Evolutionary conservation across 139 green algal genomes (phyloP), one percentile per base, ranked within the genome.

Genomic region (Chlorella ohadii): DNA sequence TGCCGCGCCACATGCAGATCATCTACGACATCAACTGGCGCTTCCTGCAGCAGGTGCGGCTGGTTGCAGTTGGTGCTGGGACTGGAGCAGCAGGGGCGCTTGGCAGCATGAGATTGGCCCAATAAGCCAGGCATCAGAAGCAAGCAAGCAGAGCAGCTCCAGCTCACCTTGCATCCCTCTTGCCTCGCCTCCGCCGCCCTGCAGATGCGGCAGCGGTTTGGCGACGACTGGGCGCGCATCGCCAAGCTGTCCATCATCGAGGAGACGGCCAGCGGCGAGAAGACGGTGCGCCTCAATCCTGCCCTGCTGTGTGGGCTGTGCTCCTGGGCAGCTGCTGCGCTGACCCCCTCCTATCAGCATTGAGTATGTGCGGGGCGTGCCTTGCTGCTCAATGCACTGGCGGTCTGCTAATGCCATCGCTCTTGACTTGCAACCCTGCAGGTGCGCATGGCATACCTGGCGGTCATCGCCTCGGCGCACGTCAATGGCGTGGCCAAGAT

Each of bases 11-110:
- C 93, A 99, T 99, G 96, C 88, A 99, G 91, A 99, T 99, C 87
- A 96, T 99, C 74, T 98, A 98, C 79, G 96, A 99, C 88, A 98
- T 99, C 92, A 98, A 99, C 93, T 98, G 95, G 93, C 93, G 97
- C 71, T 98, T 98, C 91, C 91, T 99, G 89, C 91, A 99, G 91
- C 82, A 94, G 86, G 84, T 92, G 77, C 4, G 84, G 56, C 56
- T 68, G 6, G 63, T 38, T 16, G 63, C 22, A 33, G 19, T 9
- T 33, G 20, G 23, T 9, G 20, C 27, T 31, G 28, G 20, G 31
- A 2, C 1, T 28, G n/a, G n/a, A n/a, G n/a, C n/a, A n/a, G n/a
- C n/a, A n/a, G n/a, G n/a, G n/a, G n/a, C n/a, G n/a, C n/a, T n/a
- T n/a, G n/a, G n/a, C n/a, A n/a, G n/a, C n/a, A n/a, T n/a, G n/a